phyloP scores from a whole-genome alignment of 441 rosid species.

The Populus hybrid region DNA sequence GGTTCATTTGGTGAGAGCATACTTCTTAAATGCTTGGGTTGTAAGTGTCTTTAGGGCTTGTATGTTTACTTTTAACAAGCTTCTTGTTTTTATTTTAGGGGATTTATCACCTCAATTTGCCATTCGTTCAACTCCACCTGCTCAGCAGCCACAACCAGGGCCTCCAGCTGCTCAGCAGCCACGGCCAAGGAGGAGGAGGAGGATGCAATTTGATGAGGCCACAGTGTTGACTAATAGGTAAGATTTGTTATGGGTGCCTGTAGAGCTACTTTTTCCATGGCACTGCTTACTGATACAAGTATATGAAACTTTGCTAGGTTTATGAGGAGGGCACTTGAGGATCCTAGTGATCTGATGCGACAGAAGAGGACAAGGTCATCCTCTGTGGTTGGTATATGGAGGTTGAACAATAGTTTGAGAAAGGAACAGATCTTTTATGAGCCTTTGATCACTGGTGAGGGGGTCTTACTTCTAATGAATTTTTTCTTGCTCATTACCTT shows the following conservation, averaged over 20 bases:
- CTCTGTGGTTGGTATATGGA: slow-evolving; percentile 56
- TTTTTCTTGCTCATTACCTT: slow-evolving; percentile 13
- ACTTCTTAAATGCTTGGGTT: slow-evolving; percentile 13
- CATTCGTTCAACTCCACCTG: slow-evolving; percentile 57
- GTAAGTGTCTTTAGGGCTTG: not conserved
- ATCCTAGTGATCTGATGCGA: slow-evolving; percentile 49
- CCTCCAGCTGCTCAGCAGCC: slow-evolving; percentile 49
- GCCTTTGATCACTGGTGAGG: slow-evolving; percentile 57
- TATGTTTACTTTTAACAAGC: not conserved
- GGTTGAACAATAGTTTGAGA: slow-evolving; percentile 39
- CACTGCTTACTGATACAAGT: slow-evolving; percentile 22
- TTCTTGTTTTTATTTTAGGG: slow-evolving; percentile 34
- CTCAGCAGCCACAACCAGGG: slow-evolving; percentile 38
- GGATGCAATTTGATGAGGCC: slow-evolving; percentile 46
- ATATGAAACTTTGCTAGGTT: slow-evolving; percentile 35
- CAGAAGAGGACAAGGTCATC: slow-evolving; percentile 47
- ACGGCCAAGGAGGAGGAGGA: slow-evolving; percentile 52
- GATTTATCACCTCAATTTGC: slow-evolving; percentile 49
- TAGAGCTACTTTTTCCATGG: not conserved
- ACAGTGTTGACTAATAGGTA: slow-evolving; percentile 69
- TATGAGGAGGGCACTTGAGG: slow-evolving; percentile 58
- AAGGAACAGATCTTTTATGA: slow-evolving; percentile 53
- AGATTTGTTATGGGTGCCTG: slow-evolving; percentile 6
- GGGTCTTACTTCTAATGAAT: not conserved
- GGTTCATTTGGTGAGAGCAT: slow-evolving; percentile 45